Conservation (phyloP, 371 early-diverging fungal species). For the Mucor piriformis region DNA sequence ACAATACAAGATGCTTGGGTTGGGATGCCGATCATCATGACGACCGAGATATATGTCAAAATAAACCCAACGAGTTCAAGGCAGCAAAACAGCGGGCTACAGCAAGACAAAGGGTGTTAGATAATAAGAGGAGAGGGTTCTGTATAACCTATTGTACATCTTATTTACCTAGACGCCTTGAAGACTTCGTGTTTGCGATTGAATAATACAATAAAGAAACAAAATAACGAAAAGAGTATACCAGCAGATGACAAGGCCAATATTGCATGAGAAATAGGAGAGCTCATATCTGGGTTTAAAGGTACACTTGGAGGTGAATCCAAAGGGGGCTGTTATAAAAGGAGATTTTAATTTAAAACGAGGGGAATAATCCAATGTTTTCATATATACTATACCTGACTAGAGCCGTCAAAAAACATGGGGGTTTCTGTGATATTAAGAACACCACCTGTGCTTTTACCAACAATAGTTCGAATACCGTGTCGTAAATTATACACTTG, state of each 20-base stretch:
- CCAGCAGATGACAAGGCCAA: constrained; percentile 45
- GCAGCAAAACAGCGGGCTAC: constrained; percentile 62
- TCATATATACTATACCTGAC: constrained; percentile 29
- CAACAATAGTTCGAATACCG: constrained; percentile 42
- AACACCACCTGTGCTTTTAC: constrained; percentile 48
- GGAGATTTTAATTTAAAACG: too few relatives aligned
- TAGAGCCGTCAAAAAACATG: constrained; percentile 60
- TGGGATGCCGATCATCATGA: constrained; percentile 58
- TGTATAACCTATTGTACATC: background rate
- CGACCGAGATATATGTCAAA: constrained; percentile 52
- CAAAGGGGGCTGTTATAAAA: constrained; percentile 39
- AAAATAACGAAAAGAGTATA: constrained; percentile 33
- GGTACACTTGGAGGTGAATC: constrained; percentile 56
- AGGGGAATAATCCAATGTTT: too few relatives aligned
- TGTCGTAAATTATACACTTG: constrained; percentile 57
- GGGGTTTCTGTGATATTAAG: constrained; percentile 46
- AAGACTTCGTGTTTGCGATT: constrained; percentile 55
- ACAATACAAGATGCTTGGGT: constrained; percentile 44
- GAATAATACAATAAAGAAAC: constrained; percentile 38
- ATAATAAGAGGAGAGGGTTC: too few relatives aligned
- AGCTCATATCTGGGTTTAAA: constrained; percentile 53
- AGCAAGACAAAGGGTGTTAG: background rate
- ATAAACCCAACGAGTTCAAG: constrained; percentile 61
- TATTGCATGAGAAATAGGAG: constrained; percentile 47
- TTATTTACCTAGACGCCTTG: constrained; percentile 57